phyloP scores from a whole-genome alignment of 805 yeast genomes.

The Huiozyma naganishii region DNA sequence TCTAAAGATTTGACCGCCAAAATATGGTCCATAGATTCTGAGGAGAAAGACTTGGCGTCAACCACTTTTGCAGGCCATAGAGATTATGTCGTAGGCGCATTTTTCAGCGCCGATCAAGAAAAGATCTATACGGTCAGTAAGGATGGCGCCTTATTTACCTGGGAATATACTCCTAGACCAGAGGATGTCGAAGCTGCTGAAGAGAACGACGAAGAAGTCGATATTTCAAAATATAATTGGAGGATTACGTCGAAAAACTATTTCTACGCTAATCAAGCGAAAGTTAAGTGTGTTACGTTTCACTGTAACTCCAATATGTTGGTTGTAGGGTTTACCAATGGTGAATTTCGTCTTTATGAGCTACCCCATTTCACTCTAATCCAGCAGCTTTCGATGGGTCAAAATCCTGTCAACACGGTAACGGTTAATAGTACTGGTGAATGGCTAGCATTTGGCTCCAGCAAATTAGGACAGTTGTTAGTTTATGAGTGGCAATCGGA shows the following conservation, averaged over 20 bases:
- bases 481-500: slow-evolving; percentile 99
- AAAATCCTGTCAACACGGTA: slow-evolving; percentile 76
- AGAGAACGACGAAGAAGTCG: slow-evolving; percentile 32
- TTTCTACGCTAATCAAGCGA: slow-evolving; percentile 49
- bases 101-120: slow-evolving; percentile 81
- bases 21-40: slow-evolving; percentile 63
- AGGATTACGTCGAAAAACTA: slow-evolving; percentile 71
- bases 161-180: slow-evolving; percentile 70
- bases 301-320: slow-evolving; percentile 60
- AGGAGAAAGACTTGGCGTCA: slow-evolving; percentile 59
- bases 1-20: slow-evolving; percentile 86
- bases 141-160: slow-evolving; percentile 87
- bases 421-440: slow-evolving; percentile 77
- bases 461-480: slow-evolving; percentile 80
- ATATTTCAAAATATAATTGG: slow-evolving; percentile 51
- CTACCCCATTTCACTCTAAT: slow-evolving; percentile 67
- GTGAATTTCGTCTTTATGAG: slow-evolving; percentile 87
- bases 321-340: slow-evolving; percentile 82
- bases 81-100: slow-evolving; percentile 79
- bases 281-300: slow-evolving; percentile 73
- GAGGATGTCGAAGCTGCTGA: slow-evolving; percentile 37
- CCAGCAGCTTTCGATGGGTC: slow-evolving; percentile 88
- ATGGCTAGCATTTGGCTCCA: slow-evolving; percentile 94
- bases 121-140: slow-evolving; percentile 81
- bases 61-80: slow-evolving; percentile 87